A percentile compares a stretch with the other conserved stretches of the same genome.
Evolutionary conservation across 2,329 filamentous ascomycete genomes (phyloP).

Genomic region (Diplodia corticola): DNA sequence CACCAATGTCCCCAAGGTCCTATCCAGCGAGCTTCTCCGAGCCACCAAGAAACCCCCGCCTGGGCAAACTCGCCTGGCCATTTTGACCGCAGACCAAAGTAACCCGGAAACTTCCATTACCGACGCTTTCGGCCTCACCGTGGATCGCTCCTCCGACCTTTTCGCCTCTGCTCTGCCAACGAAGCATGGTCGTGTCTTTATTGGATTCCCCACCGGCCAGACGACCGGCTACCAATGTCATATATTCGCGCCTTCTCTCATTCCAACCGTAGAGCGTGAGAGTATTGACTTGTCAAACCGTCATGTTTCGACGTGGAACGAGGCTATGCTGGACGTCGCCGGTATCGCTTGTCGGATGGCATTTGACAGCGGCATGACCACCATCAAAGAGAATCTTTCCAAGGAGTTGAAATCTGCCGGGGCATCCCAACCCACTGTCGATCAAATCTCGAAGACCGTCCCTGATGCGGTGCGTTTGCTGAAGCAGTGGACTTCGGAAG

Average conservation of each 20-base stretch:
- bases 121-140: conserved; percentile 48
- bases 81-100: conserved; percentile 89
- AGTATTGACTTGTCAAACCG: conserved; percentile 95
- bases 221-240: conserved; percentile 93
- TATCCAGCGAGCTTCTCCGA: conserved; percentile 84
- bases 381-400: conserved; percentile 56
- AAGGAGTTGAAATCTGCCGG: conserved; percentile 41
- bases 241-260: conserved; percentile 92
- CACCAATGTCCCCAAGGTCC: conserved; percentile 70
- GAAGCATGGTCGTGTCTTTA: conserved; percentile 90
- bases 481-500: conserved; percentile 82
- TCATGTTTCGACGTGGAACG: conserved; percentile 93
- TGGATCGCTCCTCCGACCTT: conserved; percentile 68
- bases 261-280: conserved; percentile 95
- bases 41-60: conserved; percentile 97
- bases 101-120: conserved; percentile 68
- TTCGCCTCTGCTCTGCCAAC: conserved; percentile 88
- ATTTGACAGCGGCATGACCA: conserved; percentile 82
- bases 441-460: conserved; percentile 40
- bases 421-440: conserved; percentile 46
- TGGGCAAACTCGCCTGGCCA: conserved; percentile 79
- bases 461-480: conserved; percentile 64
- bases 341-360: conserved; percentile 88
- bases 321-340: conserved; percentile 86
- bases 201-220: conserved; percentile 95